Evolutionary conservation across 1,284 basidiomycete species (phyloP), one percentile per base, ranked within the genome.

Genomic region (Hortiboletus rubellus): DNA sequence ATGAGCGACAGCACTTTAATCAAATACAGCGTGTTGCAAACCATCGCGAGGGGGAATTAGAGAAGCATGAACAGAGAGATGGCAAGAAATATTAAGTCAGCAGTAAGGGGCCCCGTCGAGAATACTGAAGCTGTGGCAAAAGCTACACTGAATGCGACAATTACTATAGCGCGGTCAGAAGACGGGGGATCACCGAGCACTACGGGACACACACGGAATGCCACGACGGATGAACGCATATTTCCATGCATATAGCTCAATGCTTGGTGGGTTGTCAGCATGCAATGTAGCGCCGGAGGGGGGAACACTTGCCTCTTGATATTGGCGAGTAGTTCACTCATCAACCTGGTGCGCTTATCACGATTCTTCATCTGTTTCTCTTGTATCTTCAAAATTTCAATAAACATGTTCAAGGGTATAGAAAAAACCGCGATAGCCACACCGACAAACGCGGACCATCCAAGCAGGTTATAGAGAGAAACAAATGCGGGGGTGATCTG

Each of bases 51-150:
- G 22, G 96, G 94, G 78, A 97, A 91, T 63, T 89, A 83, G 36
- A 98, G 78, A 1, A 98, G 81, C 82, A 93, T 90, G 78, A 98
- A 98, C 41, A 98, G 78, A 0, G 93, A 91, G 52, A 98, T 94
- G 0, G 94, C 88, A 5, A 96, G 96, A 82, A 98, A 98, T 65
- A 98, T 94, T 59, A 95, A 79, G 66, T 97, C 94, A 2, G 91
- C 85, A 0, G 96, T 98, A 6, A 98, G 75, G 2, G 94, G 92
- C 46, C 72, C 79, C 3, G 82, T 74, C 3, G 86, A 87, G 1
- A 86, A 85, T 18, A 81, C 69, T 0, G 92, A 89, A 42, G 93
- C 95, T 1, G 88, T 83, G 11, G 92, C 86, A 66, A 98, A 94
- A 0, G 94, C 92, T n/a, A n/a, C n/a, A 54, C 88, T 86, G 74